A percentile compares a stretch with the other conserved stretches of the same genome.
These are phyloP conservation scores for Geranomyces variabilis DNA, from an alignment of 192 early-diverging fungal genomes.

Conservation along the genomic window DNA sequence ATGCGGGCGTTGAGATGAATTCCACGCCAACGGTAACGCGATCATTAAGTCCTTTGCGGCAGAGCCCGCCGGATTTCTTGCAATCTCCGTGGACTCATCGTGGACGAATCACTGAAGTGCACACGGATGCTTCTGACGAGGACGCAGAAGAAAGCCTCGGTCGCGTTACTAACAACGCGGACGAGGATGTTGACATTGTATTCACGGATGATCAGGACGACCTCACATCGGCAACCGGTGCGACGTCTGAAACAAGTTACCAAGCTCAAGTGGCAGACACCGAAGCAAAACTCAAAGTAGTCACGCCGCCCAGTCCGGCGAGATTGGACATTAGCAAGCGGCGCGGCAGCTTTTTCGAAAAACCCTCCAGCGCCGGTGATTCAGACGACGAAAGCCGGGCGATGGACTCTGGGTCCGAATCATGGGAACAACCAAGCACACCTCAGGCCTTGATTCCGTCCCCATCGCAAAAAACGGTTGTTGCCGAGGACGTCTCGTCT, in stretches of 20 bases:
- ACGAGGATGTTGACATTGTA: slow-evolving; percentile 35
- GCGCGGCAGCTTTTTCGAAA: slow-evolving; percentile 4
- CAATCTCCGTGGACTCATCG: background rate
- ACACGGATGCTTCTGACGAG: slow-evolving; percentile 35
- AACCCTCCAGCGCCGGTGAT: background rate
- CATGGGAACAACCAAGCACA: background rate
- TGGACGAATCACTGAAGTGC: slow-evolving; percentile 35
- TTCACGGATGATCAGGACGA: slow-evolving; percentile 14
- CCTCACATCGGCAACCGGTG: background rate
- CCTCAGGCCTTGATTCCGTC: too few relatives aligned
- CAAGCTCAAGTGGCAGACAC: too few relatives aligned
- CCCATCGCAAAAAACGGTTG: too few relatives aligned
- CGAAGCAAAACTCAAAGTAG: too few relatives aligned
- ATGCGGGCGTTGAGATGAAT: background rate
- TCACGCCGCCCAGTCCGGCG: background rate
- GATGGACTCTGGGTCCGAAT: background rate
- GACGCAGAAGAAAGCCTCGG: slow-evolving; percentile 39
- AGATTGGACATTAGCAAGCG: background rate
- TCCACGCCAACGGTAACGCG: background rate
- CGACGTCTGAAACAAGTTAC: background rate
- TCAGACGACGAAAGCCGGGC: slow-evolving; percentile 5
- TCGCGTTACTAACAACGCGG: background rate
- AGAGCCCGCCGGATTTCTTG: background rate
- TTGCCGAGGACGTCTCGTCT: too few relatives aligned
- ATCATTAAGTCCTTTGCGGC: background rate